Evolutionary conservation across 306 rosid genomes (phyloP).

Genomic region (Vigna hirtella): DNA sequence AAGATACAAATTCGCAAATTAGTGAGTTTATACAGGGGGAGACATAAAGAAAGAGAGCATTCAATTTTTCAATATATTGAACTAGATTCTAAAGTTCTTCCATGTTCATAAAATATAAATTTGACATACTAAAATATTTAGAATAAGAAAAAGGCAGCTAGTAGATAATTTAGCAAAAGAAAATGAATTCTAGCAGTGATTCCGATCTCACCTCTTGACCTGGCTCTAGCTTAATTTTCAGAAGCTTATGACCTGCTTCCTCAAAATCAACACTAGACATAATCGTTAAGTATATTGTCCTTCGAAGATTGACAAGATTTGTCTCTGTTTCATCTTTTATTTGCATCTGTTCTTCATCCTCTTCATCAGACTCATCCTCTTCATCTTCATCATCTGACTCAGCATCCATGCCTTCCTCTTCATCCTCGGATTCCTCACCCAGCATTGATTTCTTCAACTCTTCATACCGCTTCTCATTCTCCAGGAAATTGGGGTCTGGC

Average conservation of each 20-base stretch:
- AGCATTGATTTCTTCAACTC: constrained; percentile 79
- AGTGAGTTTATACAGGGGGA: background rate
- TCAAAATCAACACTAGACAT: constrained; percentile 98
- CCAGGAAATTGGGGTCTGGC: constrained; percentile 76
- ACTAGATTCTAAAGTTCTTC: constrained; percentile 11
- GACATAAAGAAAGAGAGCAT: background rate
- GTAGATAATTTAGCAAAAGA: constrained; percentile 28
- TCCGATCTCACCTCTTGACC: constrained; percentile 86
- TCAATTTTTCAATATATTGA: constrained; percentile 14
- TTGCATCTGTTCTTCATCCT: constrained; percentile 74
- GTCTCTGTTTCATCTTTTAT: constrained; percentile 95
- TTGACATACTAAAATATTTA: background rate
- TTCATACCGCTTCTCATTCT: constrained; percentile 82
- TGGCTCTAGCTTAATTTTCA: constrained; percentile 94
- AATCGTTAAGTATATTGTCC: constrained; percentile 90
- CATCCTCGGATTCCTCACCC: constrained; percentile 94
- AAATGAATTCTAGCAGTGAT: constrained; percentile 23
- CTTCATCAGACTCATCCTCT: constrained; percentile 71
- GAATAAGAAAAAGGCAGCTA: background rate
- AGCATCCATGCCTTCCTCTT: constrained; percentile 75
- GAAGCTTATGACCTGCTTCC: constrained; percentile 98
- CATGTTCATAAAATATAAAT: background rate
- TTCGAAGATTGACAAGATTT: constrained; percentile 85
- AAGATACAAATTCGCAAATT: background rate
- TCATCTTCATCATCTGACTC: constrained; percentile 71